Percentiles rank a stretch among this genome's conserved stretches.
These are phyloP conservation scores for Trametopsis cervina DNA, from an alignment of 768 basidiomycete species.

Conservation along the genomic window DNA sequence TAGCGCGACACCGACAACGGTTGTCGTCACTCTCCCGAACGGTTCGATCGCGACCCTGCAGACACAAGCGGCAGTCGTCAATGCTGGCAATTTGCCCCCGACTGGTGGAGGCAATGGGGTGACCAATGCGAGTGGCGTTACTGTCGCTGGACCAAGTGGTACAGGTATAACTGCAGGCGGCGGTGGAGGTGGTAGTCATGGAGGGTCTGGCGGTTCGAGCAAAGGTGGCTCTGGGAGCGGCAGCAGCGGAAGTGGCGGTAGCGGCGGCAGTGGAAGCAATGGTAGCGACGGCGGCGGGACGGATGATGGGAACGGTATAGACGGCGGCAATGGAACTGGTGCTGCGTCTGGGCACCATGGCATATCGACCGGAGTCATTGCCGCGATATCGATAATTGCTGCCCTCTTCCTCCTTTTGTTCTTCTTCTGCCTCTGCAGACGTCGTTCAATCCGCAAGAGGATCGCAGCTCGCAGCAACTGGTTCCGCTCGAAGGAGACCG, in stretches of 20 bases:
- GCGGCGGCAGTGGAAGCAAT: constrained; percentile 11
- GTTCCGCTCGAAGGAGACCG: constrained; percentile 29
- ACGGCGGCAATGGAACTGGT: neutral
- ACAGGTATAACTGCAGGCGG: neutral
- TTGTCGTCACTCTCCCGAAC: neutral
- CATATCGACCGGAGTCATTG: constrained; percentile 40
- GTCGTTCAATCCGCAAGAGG: constrained; percentile 37
- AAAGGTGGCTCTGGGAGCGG: neutral
- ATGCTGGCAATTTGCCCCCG: constrained; percentile 2
- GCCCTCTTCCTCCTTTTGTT: constrained; percentile 27
- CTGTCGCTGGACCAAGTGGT: neutral
- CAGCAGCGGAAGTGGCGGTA: constrained; percentile 1
- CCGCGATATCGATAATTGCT: constrained; percentile 33
- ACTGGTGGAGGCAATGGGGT: neutral
- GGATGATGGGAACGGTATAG: neutral
- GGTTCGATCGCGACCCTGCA: neutral
- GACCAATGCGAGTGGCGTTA: neutral
- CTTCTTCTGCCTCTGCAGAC: constrained; percentile 38
- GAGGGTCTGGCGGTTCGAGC: too few species aligned
- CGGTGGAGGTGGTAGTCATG: too few species aligned
- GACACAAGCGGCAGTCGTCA: constrained; percentile 1
- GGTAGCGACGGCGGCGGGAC: constrained; percentile 7
- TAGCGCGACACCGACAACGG: neutral
- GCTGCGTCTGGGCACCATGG: constrained; percentile 19
- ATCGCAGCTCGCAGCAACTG: constrained; percentile 35